Evolutionary conservation across 78 protist genomes (phyloP).

Genomic region (Dictyostelium purpureum): DNA sequence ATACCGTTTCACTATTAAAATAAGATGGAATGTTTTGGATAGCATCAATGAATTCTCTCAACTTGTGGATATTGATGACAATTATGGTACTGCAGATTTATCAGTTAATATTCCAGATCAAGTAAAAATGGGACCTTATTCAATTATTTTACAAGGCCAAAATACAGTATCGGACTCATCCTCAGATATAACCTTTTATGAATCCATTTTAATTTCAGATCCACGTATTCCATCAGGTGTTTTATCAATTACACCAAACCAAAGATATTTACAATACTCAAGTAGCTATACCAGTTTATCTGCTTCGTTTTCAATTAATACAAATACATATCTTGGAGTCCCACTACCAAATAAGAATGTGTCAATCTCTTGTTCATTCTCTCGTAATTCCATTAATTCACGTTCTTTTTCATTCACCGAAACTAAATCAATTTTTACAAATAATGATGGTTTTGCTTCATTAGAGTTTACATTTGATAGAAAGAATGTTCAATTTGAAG

Average conservation of each 20-base stretch:
- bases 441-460: neutral
- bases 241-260: neutral
- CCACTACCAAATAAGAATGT: slow-evolving; percentile 17
- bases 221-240: slow-evolving; percentile 58
- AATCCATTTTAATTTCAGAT: slow-evolving; percentile 21
- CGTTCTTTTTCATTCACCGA: neutral
- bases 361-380: neutral
- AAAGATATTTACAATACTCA: neutral
- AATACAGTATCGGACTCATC: slow-evolving; percentile 17
- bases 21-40: neutral
- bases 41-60: neutral
- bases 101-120: neutral
- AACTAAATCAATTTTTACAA: neutral
- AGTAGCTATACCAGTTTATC: too few relatives aligned
- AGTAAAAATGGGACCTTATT: slow-evolving; percentile 7
- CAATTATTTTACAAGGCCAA: neutral
- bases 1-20: neutral
- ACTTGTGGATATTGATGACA: slow-evolving; percentile 1
- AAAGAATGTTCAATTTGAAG: neutral
- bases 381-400: neutral
- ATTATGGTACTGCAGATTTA: slow-evolving; percentile 10
- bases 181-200: neutral
- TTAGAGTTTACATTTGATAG: neutral
- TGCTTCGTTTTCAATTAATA: neutral
- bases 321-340: slow-evolving; percentile 15